Percentiles rank a stretch among this genome's conserved stretches.
Conservation (phyloP, 129 eudicot species). For the sunflower (Helianthus annuus) region HanXRQr2.0-SUNRISE NC_035443.2:3530217-3530716, state of each 20-base stretch:
- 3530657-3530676: too few relatives aligned
- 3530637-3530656: too few relatives aligned
- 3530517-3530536: too few relatives aligned
- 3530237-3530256: background rate
- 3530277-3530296: constrained; percentile 58
- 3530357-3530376: constrained; percentile 64
- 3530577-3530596: too few relatives aligned
- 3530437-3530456: background rate
- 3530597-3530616: too few relatives aligned
- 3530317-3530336: constrained; percentile 47
- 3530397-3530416: constrained; percentile 15
- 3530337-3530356: constrained; percentile 59
- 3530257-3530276: constrained; percentile 21
- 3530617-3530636: too few relatives aligned
- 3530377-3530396: constrained; percentile 57
- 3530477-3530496: background rate
- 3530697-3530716: too few relatives aligned
- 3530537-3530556: too few relatives aligned
- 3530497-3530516: too few relatives aligned
- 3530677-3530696: too few relatives aligned
- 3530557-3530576: too few relatives aligned
- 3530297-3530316: constrained; percentile 46
- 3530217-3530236: background rate
- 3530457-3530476: background rate
- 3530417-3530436: background rate